phyloP scores from a whole-genome alignment of 805 yeast genomes.

The Metschnikowia peoriensis region DNA sequence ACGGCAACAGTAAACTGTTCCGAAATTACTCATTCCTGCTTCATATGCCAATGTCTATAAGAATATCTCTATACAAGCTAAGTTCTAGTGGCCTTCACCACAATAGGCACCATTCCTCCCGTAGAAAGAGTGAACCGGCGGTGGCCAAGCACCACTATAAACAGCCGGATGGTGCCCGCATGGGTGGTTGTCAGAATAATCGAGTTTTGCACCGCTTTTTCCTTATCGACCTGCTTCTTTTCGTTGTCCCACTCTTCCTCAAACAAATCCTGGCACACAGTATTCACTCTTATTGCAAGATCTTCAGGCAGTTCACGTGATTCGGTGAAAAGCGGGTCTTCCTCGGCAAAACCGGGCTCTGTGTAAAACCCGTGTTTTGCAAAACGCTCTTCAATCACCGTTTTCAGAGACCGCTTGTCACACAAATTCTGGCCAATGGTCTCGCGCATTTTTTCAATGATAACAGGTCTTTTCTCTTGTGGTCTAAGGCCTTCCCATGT shows the following conservation, averaged over 20 bases:
- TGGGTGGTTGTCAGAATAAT: conserved; percentile 54
- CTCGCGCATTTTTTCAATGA: conserved; percentile 55
- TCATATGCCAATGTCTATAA: no score
- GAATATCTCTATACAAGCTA: background rate
- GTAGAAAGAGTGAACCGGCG: conserved; percentile 59
- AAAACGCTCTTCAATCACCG: conserved; percentile 38
- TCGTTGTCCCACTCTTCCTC: conserved; percentile 22
- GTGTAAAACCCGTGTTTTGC: conserved; percentile 33
- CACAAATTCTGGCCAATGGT: conserved; percentile 60
- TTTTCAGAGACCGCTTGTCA: conserved; percentile 50
- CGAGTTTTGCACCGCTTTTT: conserved; percentile 21
- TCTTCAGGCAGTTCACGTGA: conserved; percentile 50
- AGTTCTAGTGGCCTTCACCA: conserved; percentile 44
- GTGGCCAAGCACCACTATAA: conserved; percentile 52
- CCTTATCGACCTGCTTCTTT: conserved; percentile 19
- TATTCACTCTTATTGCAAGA: conserved; percentile 48
- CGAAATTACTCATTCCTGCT: no score
- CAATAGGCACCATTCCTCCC: conserved; percentile 63
- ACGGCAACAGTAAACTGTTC: no score
- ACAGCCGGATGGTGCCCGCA: conserved; percentile 56
- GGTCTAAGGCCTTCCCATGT: conserved; percentile 47
- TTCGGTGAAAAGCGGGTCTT: conserved; percentile 46
- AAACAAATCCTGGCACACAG: conserved; percentile 40
- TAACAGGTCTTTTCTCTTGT: conserved; percentile 17
- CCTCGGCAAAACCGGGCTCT: conserved; percentile 46